phyloP scores from a whole-genome alignment of 345 rosid species.

The Rhodamnia rubescens region DNA sequence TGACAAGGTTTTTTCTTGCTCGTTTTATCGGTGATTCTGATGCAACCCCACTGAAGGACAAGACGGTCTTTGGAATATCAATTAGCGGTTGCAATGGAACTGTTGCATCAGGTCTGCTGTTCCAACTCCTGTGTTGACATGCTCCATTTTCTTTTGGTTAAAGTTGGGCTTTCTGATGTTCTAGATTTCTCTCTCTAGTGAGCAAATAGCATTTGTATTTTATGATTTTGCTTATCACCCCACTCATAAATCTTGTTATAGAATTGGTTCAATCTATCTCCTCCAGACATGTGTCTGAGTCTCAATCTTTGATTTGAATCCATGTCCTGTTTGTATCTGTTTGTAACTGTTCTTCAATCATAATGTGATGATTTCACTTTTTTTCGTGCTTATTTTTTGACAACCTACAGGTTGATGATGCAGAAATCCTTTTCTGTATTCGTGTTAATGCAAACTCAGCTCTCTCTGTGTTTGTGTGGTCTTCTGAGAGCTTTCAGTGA shows the following conservation, averaged over 20 bases:
- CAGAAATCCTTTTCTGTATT: not conserved
- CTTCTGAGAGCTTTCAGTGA: not conserved
- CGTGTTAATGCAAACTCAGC: not conserved
- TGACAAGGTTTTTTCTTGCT: not conserved
- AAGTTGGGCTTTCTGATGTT: not conserved
- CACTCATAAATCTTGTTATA: not conserved
- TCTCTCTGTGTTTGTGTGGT: not conserved
- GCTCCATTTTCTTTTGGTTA: not conserved
- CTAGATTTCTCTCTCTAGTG: not conserved
- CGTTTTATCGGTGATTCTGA: not conserved
- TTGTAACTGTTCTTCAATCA: not conserved
- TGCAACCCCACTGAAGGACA: not conserved
- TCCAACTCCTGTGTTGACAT: not conserved
- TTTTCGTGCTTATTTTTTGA: not conserved
- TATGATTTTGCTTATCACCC: not conserved
- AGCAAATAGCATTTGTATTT: not conserved
- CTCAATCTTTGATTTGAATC: not conserved
- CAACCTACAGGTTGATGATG: not conserved
- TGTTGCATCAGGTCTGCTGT: not conserved
- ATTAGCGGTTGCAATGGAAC: not conserved
- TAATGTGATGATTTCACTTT: not conserved
- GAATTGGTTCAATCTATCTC: not conserved
- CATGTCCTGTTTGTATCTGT: not conserved
- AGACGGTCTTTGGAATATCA: not conserved
- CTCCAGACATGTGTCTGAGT: not conserved